phyloP scores from a whole-genome alignment of 2,329 filamentous ascomycete species.

The Colletotrichum sp. region DNA sequence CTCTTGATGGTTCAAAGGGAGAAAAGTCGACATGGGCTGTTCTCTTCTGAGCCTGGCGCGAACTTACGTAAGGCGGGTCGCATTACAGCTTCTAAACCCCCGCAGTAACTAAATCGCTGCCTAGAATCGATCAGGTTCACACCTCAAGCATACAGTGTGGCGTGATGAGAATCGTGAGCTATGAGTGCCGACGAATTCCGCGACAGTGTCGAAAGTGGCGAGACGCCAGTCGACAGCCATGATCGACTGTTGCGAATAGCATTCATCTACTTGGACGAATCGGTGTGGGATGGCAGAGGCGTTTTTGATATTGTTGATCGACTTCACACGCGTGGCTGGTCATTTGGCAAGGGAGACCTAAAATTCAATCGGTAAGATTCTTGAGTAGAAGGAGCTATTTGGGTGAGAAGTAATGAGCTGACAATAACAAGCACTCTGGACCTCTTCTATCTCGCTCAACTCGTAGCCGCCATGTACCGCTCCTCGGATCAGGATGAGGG shows the following conservation, averaged over 20 bases:
- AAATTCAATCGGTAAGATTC: conserved; percentile 10
- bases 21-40: not conserved
- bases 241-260: conserved; percentile 15
- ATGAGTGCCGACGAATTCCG: conserved; percentile 12
- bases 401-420: not conserved
- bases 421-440: conserved; percentile 14
- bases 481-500: conserved; percentile 1
- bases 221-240: conserved; percentile 1
- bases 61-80: not conserved
- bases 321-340: conserved; percentile 10
- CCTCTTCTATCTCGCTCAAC: conserved; percentile 17
- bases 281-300: not conserved
- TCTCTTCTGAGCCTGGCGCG: not conserved
- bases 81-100: not conserved
- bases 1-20: not conserved
- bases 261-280: conserved; percentile 9
- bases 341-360: conserved; percentile 4
- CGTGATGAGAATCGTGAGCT: not conserved
- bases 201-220: not conserved
- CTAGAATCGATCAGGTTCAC: not conserved
- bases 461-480: conserved; percentile 14
- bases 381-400: not conserved
- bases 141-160: not conserved
- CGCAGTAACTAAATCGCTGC: not conserved
- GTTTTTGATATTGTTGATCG: conserved; percentile 13